Percentiles rank a stretch among this genome's conserved stretches.
Conservation (phyloP, 163 green algal species). For the Coccomyxa subellipsoidea region DNA sequence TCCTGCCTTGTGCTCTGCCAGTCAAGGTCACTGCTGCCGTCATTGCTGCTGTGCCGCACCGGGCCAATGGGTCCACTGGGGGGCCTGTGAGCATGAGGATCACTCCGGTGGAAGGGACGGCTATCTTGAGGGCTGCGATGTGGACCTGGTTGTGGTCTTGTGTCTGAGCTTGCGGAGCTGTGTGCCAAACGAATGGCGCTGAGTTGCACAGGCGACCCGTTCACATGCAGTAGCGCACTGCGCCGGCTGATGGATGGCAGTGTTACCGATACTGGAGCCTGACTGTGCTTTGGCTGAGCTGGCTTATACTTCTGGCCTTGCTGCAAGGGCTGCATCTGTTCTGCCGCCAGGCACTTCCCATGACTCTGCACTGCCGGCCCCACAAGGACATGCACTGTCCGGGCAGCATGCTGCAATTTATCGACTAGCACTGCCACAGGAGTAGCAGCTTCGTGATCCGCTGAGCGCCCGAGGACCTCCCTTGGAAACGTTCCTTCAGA, state of each 20-base stretch:
- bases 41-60: background rate
- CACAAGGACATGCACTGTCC: background rate
- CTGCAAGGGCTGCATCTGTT: background rate
- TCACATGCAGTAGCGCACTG: background rate
- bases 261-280: background rate
- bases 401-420: background rate
- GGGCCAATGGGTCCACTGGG: background rate
- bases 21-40: background rate
- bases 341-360: background rate
- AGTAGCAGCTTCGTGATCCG: background rate
- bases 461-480: background rate
- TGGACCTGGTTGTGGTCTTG: background rate
- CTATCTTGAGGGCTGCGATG: background rate
- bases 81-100: background rate
- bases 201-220: background rate
- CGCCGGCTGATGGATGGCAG: background rate
- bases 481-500: background rate
- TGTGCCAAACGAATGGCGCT: background rate
- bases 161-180: background rate
- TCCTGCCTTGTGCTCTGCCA: background rate
- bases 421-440: background rate
- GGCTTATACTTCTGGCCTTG: background rate
- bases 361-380: background rate
- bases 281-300: background rate
- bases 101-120: background rate